These are phyloP conservation scores for Pseudozyma sp. DNA, from an alignment of 1,284 basidiomycete species.

Conservation along the genomic window DNA sequence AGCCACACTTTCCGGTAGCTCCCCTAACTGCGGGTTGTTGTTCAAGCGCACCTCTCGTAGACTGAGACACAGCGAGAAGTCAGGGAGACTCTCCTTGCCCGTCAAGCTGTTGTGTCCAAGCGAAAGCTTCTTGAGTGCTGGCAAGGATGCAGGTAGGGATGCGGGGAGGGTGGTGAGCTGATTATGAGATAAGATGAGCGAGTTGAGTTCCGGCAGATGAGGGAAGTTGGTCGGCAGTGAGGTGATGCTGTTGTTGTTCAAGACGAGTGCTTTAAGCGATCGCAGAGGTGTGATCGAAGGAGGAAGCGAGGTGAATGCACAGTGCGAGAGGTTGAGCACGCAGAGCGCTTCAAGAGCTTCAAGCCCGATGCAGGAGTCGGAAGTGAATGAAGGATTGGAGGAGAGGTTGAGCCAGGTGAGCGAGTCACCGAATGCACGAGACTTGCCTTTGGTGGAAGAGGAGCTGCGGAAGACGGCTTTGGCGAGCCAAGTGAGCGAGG, in stretches of 20 bases:
- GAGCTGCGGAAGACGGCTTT: conserved; percentile 53
- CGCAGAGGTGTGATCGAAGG: conserved; percentile 37
- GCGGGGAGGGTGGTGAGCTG: conserved; percentile 48
- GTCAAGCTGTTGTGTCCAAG: conserved; percentile 57
- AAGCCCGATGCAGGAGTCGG: conserved; percentile 35
- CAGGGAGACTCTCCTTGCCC: conserved; percentile 48
- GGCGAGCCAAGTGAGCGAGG: conserved; percentile 49
- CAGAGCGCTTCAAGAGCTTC: conserved; percentile 44
- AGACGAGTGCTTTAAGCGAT: conserved; percentile 60
- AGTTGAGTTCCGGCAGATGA: conserved; percentile 65
- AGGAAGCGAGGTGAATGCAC: conserved; percentile 40
- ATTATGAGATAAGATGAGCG: conserved; percentile 66
- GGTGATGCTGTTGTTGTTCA: conserved; percentile 57
- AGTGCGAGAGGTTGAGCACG: conserved; percentile 59
- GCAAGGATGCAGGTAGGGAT: conserved; percentile 56
- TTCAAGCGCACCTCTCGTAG: conserved; percentile 63
- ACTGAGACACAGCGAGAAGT: conserved; percentile 56
- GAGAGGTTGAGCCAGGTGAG: conserved; percentile 47
- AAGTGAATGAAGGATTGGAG: conserved; percentile 25
- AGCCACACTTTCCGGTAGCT: conserved; percentile 49
- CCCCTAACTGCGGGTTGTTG: conserved; percentile 45
- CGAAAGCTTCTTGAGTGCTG: conserved; percentile 62
- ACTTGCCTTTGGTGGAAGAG: conserved; percentile 25
- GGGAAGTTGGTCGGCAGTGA: conserved; percentile 47
- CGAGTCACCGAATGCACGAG: conserved; percentile 34